A percentile compares a stretch with the other conserved stretches of the same genome.
Evolutionary conservation across 2,329 filamentous ascomycete genomes (phyloP).

Genomic region (Cercospora beticola): DNA sequence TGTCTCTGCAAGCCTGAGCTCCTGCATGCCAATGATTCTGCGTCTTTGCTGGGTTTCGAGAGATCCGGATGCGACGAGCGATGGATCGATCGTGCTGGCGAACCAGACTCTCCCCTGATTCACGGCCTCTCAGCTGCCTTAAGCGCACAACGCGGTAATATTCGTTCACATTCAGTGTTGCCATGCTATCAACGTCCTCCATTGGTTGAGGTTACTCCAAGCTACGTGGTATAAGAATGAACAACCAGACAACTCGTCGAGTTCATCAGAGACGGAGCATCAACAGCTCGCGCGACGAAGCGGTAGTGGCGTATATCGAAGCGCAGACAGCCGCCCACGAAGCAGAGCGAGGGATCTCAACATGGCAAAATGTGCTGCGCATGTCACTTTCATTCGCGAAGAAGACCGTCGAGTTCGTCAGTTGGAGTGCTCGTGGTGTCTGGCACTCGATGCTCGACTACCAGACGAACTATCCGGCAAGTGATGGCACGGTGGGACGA

Average conservation of each 20-base stretch:
- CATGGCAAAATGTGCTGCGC: not conserved
- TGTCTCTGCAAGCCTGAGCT: not conserved
- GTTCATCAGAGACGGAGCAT: too few relatives aligned
- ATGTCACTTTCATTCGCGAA: not conserved
- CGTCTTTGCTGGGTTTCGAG: too few relatives aligned
- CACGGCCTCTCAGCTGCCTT: too few relatives aligned
- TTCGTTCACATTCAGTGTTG: too few relatives aligned
- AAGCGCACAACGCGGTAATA: too few relatives aligned
- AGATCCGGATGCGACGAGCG: not conserved
- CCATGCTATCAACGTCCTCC: too few relatives aligned
- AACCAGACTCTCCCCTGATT: too few relatives aligned
- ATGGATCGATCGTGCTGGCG: not conserved
- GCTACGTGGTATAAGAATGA: accelerated
- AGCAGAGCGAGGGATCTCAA: too few relatives aligned
- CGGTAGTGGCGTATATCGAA: not conserved
- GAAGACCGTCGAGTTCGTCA: not conserved
- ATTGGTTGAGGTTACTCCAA: too few relatives aligned
- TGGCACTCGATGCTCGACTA: not conserved
- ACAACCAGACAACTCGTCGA: too few relatives aligned
- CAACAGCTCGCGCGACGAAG: too few relatives aligned
- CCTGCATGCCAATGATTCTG: not conserved
- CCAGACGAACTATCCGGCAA: not conserved
- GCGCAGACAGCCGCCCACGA: not conserved
- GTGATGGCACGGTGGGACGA: not conserved
- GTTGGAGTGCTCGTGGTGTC: too few relatives aligned